Conservation (phyloP, 495 filamentous ascomycete genomes). For the Penicillium salamii region DNA sequence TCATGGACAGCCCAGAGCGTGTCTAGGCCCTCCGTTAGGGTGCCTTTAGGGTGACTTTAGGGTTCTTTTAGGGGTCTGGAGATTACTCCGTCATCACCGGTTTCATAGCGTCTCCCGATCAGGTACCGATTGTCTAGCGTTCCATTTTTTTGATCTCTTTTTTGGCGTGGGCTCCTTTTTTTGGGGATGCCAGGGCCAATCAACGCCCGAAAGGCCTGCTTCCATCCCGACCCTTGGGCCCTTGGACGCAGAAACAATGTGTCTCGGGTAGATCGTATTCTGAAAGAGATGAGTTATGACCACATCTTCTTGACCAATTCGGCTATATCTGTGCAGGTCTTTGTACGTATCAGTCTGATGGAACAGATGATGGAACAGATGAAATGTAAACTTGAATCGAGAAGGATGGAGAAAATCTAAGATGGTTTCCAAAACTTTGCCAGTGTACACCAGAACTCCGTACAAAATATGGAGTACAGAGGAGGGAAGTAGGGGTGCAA, state of each 20-base stretch:
- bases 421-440: too few relatives aligned
- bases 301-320: not conserved
- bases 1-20: constrained; percentile 1
- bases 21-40: constrained; percentile 12
- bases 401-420: too few relatives aligned
- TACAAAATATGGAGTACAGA: too few relatives aligned
- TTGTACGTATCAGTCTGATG: too few relatives aligned
- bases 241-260: not conserved
- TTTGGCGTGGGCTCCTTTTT: not conserved
- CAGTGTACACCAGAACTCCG: too few relatives aligned
- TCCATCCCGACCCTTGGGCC: not conserved
- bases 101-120: constrained; percentile 3
- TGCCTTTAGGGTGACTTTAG: not conserved
- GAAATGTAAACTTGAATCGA: too few relatives aligned
- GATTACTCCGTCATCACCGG: not conserved
- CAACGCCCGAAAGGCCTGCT: not conserved
- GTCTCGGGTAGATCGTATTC: not conserved
- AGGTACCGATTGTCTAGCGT: constrained; percentile 5
- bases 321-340: not conserved
- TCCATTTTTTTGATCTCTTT: not conserved
- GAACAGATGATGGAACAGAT: too few relatives aligned
- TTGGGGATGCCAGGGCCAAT: not conserved
- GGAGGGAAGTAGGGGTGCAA: too few relatives aligned
- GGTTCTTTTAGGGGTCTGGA: not conserved
- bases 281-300: not conserved